Evolutionary conservation across 164 flowering plant genomes (phyloP).

Genomic region (Cinnamomum chago): DNA sequence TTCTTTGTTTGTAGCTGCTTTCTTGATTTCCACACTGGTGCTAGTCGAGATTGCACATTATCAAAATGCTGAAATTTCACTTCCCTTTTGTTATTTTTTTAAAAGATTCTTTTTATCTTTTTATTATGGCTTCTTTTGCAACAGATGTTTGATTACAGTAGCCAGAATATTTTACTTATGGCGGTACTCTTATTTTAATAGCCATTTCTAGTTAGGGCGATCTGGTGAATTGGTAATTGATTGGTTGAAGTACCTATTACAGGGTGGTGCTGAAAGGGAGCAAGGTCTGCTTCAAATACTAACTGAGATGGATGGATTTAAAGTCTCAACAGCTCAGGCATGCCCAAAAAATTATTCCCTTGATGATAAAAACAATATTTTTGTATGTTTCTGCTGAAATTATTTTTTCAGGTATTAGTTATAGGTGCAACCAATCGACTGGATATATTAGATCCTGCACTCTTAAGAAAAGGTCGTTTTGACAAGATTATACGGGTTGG

Average conservation of each 20-base stretch:
- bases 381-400: slow-evolving; percentile 16
- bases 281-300: slow-evolving; percentile 95
- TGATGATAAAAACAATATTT: not conserved
- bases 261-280: slow-evolving; percentile 99
- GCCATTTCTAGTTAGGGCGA: not conserved
- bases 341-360: slow-evolving; percentile 5
- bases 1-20: not conserved
- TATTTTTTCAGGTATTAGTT: slow-evolving; percentile 68
- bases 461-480: slow-evolving; percentile 93
- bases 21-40: not conserved
- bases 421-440: slow-evolving; percentile 96
- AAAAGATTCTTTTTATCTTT: not conserved
- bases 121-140: not conserved
- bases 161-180: not conserved
- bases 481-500: slow-evolving; percentile 97
- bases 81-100: not conserved
- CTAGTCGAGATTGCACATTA: not conserved
- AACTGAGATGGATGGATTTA: slow-evolving; percentile 98
- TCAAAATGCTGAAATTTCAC: not conserved
- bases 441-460: slow-evolving; percentile 97
- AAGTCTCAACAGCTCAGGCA: slow-evolving; percentile 85
- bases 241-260: slow-evolving; percentile 11
- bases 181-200: not conserved
- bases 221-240: not conserved
- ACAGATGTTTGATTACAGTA: not conserved